Percentiles rank a stretch among this genome's conserved stretches.
Evolutionary conservation across 1,284 basidiomycete species (phyloP).

Genomic region (Sutorius eximius): DNA sequence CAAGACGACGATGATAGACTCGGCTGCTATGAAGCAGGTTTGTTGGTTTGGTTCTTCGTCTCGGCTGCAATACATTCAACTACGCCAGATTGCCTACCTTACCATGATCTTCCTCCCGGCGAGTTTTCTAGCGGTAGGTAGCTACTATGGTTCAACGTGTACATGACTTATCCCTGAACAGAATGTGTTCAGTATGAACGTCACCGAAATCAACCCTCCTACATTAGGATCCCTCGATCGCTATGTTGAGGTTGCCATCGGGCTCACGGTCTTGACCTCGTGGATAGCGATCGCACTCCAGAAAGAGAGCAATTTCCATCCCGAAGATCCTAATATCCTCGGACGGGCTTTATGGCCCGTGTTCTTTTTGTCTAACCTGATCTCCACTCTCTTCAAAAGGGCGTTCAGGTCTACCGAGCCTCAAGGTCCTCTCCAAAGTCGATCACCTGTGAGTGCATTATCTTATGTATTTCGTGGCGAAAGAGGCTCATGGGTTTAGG

Average conservation of each 20-base stretch:
- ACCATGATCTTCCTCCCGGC: constrained; percentile 35
- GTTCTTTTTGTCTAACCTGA: constrained; percentile 1
- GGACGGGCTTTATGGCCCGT: constrained; percentile 22
- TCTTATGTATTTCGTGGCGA: neutral
- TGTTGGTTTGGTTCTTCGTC: constrained; percentile 1
- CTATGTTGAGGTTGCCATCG: constrained; percentile 45
- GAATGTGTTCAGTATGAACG: constrained; percentile 42
- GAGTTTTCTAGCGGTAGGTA: constrained; percentile 40
- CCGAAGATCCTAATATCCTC: neutral
- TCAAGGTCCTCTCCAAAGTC: neutral
- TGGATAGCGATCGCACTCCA: constrained; percentile 44
- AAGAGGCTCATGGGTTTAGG: neutral
- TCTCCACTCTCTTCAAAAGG: constrained; percentile 1
- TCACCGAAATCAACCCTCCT: constrained; percentile 37
- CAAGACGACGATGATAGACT: constrained; percentile 46
- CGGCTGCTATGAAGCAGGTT: constrained; percentile 51
- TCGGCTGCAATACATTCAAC: constrained; percentile 1
- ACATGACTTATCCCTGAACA: constrained; percentile 11
- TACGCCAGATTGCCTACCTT: constrained; percentile 31
- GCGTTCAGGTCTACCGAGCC: neutral
- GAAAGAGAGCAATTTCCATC: constrained; percentile 26
- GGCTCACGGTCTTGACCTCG: constrained; percentile 48
- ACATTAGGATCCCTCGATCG: constrained; percentile 36
- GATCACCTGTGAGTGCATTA: constrained; percentile 11
- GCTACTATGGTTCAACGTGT: neutral